Base-by-base conservation (phyloP, 163 green algal species). In the Scenedesmus sp. region DNA sequence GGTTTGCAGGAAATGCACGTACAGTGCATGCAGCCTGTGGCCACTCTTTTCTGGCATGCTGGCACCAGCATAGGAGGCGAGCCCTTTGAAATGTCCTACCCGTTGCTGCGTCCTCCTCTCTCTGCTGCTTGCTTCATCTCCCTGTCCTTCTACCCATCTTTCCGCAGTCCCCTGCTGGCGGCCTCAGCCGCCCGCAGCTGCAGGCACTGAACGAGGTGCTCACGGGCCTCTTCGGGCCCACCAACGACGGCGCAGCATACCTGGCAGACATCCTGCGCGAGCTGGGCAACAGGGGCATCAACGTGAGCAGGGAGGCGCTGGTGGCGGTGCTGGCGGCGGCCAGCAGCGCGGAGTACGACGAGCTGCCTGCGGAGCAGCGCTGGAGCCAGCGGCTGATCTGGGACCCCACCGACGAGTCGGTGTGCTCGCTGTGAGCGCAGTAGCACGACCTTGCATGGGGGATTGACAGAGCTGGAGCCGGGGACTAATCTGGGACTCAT, bases 301-400 rank as follows among this genome's bases (percentile, higher is more conserved):
- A 10, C 57, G 84, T 89, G 9, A n/a, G 23, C 57, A 9, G 60
- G 26, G 26, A 56, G 57, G 8, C 20, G 13, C 12, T 89, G 83
- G 56, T 54, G 56, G 83, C 56, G 10, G 57, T 46, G 57, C 83
- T 88, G 57, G 7, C 76, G 57, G 46, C 46, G 16, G 84, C 84
- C 12, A 81, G 59, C 60, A 83, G 66, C 85, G 23, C 46, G 4
- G 85, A 90, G 9, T 90, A 90, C 13, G 85, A 90, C 66, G 79
- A 66, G 52, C 5, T 82, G 85, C 66, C 85, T 18, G 64, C 66
- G 13, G 34, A 54, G 12, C 46, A 90, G 85, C 79, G 66, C 16
- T 90, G 85, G 85, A 57, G 64, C 15, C 64, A 64, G 5, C 79
- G 57, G 52, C 34, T 90, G 16, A 64, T 70, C 66, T 90, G 52